Evolutionary conservation across 192 early-diverging fungal genomes (phyloP), one percentile per base, ranked within the genome.

Genomic region (Funneliformis mosseae): DNA sequence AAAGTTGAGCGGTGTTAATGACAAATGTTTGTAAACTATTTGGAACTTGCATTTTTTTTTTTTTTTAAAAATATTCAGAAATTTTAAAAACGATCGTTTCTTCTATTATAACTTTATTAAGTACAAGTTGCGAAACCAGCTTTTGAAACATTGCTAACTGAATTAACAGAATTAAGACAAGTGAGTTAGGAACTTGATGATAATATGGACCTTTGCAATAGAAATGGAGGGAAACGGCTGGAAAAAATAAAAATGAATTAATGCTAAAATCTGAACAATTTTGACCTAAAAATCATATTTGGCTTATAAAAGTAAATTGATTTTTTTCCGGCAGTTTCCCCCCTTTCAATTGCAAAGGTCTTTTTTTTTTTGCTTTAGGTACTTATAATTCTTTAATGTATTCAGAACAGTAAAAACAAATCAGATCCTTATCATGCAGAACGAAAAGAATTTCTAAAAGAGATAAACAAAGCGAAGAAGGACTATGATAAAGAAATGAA

Each of bases 401-500:
- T 39, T 62, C 39, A 76, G 38, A 25, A 41, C 7, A 38, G 60
- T 12, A n/a, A 76, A 33, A 76, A 7, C 16, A 55, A 18, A 6
- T 55, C 50, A 16, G 76, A 77, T 64, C 61, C 38, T n/a, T 77
- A 61, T 64, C 8, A n/a, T 1, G 9, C 9, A 16, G 76, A 77
- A 14, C 48, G 76, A 39, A 16, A 64, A 12, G 39, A 77, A 16
- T 77, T 61, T 43, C 11, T 64, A 39, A 77, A 39, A 43, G 76
- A 33, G 0, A 10, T 60, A 41, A 23, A 66, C 25, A 25, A 64
- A 60, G 16, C 59, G 7, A 62, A 43, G 21, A 77, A 18, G 5
- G 28, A 77, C 9, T 77, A 39, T 62, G 76, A 77, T 16, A 18
- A 64, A 63, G 42, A 61, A 27, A 60, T 77, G 25, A 41, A 64